Conservation (phyloP, 2,329 filamentous ascomycete genomes). For the Mycosphaerella arachidis region DNA sequence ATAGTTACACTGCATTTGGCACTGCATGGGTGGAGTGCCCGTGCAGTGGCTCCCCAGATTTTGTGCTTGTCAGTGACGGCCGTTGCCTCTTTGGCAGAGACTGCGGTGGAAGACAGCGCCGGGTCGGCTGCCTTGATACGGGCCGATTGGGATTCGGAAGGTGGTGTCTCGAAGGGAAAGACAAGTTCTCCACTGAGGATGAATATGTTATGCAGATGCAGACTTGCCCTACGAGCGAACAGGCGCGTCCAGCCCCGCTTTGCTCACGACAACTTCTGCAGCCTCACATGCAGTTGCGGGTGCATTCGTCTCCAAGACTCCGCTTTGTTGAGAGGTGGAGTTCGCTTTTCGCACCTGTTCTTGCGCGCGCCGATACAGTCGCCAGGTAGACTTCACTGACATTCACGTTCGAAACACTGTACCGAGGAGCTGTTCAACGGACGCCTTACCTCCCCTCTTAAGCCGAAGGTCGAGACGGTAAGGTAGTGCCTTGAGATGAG, state of each 20-base stretch:
- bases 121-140: background rate
- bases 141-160: background rate
- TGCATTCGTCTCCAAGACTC: background rate
- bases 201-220: background rate
- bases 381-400: background rate
- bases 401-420: background rate
- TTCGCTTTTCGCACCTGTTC: too few species aligned
- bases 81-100: background rate
- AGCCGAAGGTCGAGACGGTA: background rate
- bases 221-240: background rate
- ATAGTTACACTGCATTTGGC: background rate
- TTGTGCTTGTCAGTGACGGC: background rate
- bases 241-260: background rate
- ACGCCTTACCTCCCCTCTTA: background rate
- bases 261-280: background rate
- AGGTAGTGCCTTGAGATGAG: background rate
- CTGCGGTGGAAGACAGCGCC: background rate
- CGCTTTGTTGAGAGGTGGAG: background rate
- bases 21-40: background rate
- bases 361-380: background rate
- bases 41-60: background rate
- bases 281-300: too few species aligned
- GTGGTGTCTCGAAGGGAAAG: background rate
- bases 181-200: too few species aligned
- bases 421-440: background rate